These are phyloP conservation scores for Jacaranda copaia DNA, from an alignment of 257 asterid species.

Conservation along the genomic window DNA sequence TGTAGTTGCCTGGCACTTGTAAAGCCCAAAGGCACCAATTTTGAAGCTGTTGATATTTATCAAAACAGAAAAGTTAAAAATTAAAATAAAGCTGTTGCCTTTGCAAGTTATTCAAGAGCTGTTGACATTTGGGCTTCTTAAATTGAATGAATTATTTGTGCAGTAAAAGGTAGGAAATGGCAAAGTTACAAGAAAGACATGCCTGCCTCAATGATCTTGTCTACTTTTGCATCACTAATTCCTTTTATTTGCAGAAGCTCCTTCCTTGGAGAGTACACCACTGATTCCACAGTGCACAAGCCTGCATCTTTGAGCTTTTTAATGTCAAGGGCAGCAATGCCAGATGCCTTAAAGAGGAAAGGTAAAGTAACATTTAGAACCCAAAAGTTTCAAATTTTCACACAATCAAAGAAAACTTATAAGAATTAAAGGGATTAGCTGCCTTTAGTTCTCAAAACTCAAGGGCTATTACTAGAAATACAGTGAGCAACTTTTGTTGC, in stretches of 20 bases:
- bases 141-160: background rate
- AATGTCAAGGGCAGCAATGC: slow-evolving; percentile 84
- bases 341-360: slow-evolving; percentile 63
- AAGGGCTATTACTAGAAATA: background rate
- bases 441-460: background rate
- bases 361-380: slow-evolving; percentile 15
- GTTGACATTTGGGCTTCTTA: background rate
- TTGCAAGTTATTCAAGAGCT: slow-evolving; percentile 11
- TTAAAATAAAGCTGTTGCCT: slow-evolving; percentile 13
- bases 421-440: slow-evolving; percentile 18
- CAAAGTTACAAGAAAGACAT: slow-evolving; percentile 37
- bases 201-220: slow-evolving; percentile 98
- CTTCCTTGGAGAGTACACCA: slow-evolving; percentile 90
- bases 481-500: background rate
- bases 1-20: slow-evolving; percentile 91
- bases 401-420: background rate
- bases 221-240: slow-evolving; percentile 97
- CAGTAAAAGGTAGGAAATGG: background rate
- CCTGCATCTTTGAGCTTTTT: slow-evolving; percentile 97
- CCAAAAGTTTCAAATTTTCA: background rate
- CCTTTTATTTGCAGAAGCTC: slow-evolving; percentile 94
- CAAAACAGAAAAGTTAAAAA: background rate
- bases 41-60: slow-evolving; percentile 75
- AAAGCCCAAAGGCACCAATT: slow-evolving; percentile 95
- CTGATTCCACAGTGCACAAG: slow-evolving; percentile 91